Evolutionary conservation across 1,284 basidiomycete genomes (phyloP).

Genomic region (Austroboletus novae-zelandiae): DNA sequence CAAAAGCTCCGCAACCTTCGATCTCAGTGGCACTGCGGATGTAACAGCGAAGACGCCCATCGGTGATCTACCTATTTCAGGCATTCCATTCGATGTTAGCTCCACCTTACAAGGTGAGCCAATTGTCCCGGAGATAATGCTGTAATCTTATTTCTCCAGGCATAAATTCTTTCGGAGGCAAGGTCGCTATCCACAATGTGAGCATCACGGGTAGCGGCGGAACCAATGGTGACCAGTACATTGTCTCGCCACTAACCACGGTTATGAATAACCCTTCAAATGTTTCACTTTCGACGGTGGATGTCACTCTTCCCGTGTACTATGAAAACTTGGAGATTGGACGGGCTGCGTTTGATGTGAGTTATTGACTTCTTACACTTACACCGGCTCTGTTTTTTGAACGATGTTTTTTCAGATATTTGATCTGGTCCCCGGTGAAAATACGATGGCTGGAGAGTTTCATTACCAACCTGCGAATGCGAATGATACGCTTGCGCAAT

Average conservation of each 20-base stretch:
- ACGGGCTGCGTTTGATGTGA: constrained; percentile 55
- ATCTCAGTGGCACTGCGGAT: constrained; percentile 56
- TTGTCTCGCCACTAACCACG: constrained; percentile 52
- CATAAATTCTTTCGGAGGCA: constrained; percentile 53
- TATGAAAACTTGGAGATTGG: constrained; percentile 58
- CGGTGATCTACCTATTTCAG: constrained; percentile 64
- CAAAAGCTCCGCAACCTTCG: constrained; percentile 43
- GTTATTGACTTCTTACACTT: constrained; percentile 22
- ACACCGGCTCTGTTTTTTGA: neutral
- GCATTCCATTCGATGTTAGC: constrained; percentile 61
- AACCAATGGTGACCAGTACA: constrained; percentile 51
- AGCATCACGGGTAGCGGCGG: constrained; percentile 62
- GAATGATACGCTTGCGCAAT: constrained; percentile 61
- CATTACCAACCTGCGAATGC: constrained; percentile 63
- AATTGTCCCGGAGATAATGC: neutral
- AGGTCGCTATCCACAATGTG: constrained; percentile 50
- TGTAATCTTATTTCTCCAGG: constrained; percentile 31
- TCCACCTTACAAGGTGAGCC: constrained; percentile 51
- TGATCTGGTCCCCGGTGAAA: constrained; percentile 59
- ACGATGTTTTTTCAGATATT: constrained; percentile 42
- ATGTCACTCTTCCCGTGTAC: constrained; percentile 58
- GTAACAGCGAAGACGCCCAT: constrained; percentile 65
- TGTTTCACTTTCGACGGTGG: constrained; percentile 59
- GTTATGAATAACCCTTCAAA: constrained; percentile 66
- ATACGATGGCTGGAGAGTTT: constrained; percentile 58